phyloP scores from a whole-genome alignment of 768 basidiomycete genomes.

The Boletus subcaerulescens region DNA sequence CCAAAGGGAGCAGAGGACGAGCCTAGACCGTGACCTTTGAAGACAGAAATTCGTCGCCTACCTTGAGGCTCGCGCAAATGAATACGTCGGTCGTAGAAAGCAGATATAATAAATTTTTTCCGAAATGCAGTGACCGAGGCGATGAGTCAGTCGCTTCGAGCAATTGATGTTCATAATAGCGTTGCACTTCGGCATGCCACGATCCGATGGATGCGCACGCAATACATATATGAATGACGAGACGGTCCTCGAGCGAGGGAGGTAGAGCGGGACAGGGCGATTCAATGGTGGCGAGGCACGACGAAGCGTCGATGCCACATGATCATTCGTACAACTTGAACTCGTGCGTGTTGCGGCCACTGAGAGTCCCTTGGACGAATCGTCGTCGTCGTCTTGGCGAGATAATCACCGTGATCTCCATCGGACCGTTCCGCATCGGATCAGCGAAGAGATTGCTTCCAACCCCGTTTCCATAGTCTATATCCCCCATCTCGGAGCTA shows the following conservation, averaged over 20 bases:
- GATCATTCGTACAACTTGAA: neutral
- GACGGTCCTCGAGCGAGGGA: constrained; percentile 3
- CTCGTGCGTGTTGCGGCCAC: neutral
- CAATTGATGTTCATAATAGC: neutral
- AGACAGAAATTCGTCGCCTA: constrained; percentile 9
- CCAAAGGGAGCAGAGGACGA: constrained; percentile 1
- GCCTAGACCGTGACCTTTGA: constrained; percentile 1
- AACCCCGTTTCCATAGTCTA: constrained; percentile 5
- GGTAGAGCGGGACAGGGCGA: constrained; percentile 8
- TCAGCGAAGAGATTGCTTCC: constrained; percentile 2
- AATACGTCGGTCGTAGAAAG: constrained; percentile 12
- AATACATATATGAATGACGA: constrained; percentile 6
- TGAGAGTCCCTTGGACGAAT: neutral
- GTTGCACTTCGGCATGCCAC: neutral
- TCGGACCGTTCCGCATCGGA: constrained; percentile 15
- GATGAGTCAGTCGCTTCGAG: constrained; percentile 3
- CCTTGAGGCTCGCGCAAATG: constrained; percentile 6
- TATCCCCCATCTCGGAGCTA: constrained; percentile 7
- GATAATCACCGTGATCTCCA: constrained; percentile 29
- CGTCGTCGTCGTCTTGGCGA: neutral
- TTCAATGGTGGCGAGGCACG: constrained; percentile 1
- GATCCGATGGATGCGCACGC: constrained; percentile 11
- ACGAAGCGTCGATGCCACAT: constrained; percentile 6
- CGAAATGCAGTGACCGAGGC: constrained; percentile 4
- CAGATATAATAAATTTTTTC: constrained; percentile 2